A percentile compares a stretch with the other conserved stretches of the same genome.
Conservation (phyloP, 139 green algal species). For the Tetradesmus lagerheimii region DNA sequence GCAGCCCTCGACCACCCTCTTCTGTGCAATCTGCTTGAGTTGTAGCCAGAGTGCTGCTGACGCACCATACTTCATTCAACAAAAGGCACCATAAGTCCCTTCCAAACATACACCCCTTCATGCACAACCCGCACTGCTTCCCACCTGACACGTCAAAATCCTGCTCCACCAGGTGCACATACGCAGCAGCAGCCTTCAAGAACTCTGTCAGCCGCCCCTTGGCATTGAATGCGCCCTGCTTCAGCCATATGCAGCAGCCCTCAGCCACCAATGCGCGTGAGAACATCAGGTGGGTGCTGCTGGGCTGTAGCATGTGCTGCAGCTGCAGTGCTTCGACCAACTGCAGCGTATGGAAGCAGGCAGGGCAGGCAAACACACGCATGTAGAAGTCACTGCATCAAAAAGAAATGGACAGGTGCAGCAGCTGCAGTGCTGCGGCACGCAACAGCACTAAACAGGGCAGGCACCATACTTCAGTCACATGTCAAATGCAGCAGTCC, state of each 20-base stretch:
- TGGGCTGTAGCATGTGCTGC: neutral
- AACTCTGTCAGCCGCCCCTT: neutral
- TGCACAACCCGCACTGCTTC: neutral
- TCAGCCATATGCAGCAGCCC: conserved; percentile 11
- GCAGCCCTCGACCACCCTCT: conserved; percentile 11
- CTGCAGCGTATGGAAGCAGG: neutral
- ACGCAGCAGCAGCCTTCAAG: conserved; percentile 4
- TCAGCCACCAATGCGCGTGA: conserved; percentile 10
- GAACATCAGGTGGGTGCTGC: conserved; percentile 49
- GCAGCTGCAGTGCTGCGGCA: neutral
- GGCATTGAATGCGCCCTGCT: neutral
- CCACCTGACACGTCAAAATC: neutral
- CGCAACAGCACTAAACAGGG: neutral
- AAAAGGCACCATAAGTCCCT: too few species aligned
- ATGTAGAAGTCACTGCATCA: neutral
- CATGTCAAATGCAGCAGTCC: conserved; percentile 7
- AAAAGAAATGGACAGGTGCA: neutral
- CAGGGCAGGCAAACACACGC: neutral
- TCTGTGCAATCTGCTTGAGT: too few species aligned
- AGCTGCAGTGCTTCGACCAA: neutral
- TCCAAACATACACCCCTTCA: too few species aligned
- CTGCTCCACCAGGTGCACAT: neutral
- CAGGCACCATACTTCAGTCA: neutral
- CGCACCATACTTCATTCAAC: too few species aligned
- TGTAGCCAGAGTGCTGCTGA: too few species aligned